Evolutionary conservation across 108 stramenopile species (phyloP).

Genomic region (Nitzschia inconspicua): DNA sequence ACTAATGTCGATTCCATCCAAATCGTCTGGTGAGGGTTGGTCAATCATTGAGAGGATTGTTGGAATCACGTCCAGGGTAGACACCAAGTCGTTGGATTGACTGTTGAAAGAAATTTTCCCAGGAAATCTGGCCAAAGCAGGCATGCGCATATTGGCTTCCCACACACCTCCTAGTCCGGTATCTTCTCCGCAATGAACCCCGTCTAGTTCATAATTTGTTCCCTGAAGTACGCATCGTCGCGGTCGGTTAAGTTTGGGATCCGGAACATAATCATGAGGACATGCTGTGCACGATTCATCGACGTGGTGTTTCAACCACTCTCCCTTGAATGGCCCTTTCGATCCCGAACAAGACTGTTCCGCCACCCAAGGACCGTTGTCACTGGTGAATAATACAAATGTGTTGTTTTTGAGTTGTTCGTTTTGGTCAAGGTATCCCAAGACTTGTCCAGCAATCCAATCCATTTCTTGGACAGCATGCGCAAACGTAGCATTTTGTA

Average conservation of each 20-base stretch:
- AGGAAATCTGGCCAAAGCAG: conserved; percentile 49
- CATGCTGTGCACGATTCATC: conserved; percentile 49
- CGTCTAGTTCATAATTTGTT: conserved; percentile 30
- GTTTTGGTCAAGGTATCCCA: conserved; percentile 22
- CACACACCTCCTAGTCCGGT: conserved; percentile 64
- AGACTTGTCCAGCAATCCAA: conserved; percentile 51
- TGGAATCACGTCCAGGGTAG: conserved; percentile 64
- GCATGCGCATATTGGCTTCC: conserved; percentile 72
- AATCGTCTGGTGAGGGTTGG: conserved; percentile 10
- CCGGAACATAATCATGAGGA: conserved; percentile 50
- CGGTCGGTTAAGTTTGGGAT: conserved; percentile 22
- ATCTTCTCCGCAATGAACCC: conserved; percentile 59
- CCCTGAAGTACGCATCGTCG: conserved; percentile 28
- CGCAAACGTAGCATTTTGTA: conserved; percentile 41
- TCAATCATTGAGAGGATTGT: conserved; percentile 33
- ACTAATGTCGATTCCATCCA: conserved; percentile 54
- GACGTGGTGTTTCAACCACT: conserved; percentile 30
- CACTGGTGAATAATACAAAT: conserved; percentile 61
- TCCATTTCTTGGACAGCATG: conserved; percentile 73
- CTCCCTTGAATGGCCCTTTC: conserved; percentile 59
- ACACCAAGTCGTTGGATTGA: conserved; percentile 33
- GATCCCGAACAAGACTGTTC: conserved; percentile 51
- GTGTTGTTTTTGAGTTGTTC: conserved; percentile 38
- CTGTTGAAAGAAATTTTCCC: conserved; percentile 18
- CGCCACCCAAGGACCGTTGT: conserved; percentile 75